Evolutionary conservation across 352 stramenopile species (phyloP).

Genomic region (Phytopythium chamaehyphon): DNA sequence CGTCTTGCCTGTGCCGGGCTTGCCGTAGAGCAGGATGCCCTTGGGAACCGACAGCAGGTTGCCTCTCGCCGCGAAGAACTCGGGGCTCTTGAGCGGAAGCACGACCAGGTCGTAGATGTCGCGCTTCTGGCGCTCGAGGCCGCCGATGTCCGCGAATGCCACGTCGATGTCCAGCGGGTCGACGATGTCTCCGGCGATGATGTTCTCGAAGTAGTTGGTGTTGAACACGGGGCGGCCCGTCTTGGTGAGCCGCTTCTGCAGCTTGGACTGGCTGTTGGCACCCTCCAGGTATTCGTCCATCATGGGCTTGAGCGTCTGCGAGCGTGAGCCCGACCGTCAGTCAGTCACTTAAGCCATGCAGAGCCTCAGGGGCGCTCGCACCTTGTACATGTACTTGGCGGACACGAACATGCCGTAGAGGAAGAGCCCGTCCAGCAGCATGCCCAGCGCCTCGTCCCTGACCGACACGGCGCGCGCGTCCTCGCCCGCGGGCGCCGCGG

Average conservation of each 20-base stretch:
- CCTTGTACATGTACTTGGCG: slow-evolving; percentile 85
- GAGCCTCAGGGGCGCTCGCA: slow-evolving; percentile 2
- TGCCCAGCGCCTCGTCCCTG: slow-evolving; percentile 63
- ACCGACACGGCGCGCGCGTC: slow-evolving; percentile 17
- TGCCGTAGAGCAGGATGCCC: slow-evolving; percentile 81
- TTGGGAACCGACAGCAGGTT: slow-evolving; percentile 88
- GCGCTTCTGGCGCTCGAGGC: slow-evolving; percentile 94
- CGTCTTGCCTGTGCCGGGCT: slow-evolving; percentile 87
- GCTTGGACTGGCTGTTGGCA: slow-evolving; percentile 56
- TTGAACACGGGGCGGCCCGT: slow-evolving; percentile 63
- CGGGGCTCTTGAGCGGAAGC: slow-evolving; percentile 87
- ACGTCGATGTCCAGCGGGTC: slow-evolving; percentile 91
- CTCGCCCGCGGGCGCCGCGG: neutral
- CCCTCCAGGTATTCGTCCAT: slow-evolving; percentile 74
- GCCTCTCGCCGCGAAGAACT: slow-evolving; percentile 88
- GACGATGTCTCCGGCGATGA: slow-evolving; percentile 93
- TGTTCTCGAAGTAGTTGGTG: slow-evolving; percentile 86
- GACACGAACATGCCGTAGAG: slow-evolving; percentile 82
- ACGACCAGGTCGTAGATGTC: slow-evolving; percentile 97
- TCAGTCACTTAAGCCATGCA: neutral
- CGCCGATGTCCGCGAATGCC: slow-evolving; percentile 94
- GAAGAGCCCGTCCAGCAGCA: slow-evolving; percentile 74
- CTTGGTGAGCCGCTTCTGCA: slow-evolving; percentile 66
- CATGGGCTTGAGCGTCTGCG: slow-evolving; percentile 74
- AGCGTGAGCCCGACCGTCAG: neutral